Conservation (phyloP, 257 asterid genomes). For the Craterostigma plantagineum region DNA sequence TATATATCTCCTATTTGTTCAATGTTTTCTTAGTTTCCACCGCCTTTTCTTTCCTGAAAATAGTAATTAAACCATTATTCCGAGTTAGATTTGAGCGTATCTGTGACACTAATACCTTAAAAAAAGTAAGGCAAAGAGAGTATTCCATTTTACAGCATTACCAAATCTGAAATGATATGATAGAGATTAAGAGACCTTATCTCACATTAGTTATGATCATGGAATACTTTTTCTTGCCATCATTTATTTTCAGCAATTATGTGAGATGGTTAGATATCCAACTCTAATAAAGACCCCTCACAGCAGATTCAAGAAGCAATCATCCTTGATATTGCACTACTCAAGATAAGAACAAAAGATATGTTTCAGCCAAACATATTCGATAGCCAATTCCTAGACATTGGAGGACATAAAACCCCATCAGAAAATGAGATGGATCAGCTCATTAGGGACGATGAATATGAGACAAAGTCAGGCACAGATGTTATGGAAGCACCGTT, state of each 20-base stretch:
- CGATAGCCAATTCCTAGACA: slow-evolving; percentile 44
- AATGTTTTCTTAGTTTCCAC: too few relatives aligned
- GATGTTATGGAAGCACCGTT: slow-evolving; percentile 59
- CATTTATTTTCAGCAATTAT: background rate
- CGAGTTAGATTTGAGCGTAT: too few relatives aligned
- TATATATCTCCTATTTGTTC: too few relatives aligned
- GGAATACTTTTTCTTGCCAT: too few relatives aligned
- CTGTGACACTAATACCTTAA: too few relatives aligned
- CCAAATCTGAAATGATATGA: too few relatives aligned
- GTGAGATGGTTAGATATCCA: background rate
- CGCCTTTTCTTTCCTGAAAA: too few relatives aligned
- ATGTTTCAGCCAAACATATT: slow-evolving; percentile 67
- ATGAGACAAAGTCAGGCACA: slow-evolving; percentile 46
- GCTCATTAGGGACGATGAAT: slow-evolving; percentile 44
- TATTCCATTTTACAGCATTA: too few relatives aligned
- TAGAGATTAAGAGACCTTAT: too few relatives aligned
- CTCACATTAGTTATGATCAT: too few relatives aligned
- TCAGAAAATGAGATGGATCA: slow-evolving; percentile 33
- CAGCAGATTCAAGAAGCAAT: background rate
- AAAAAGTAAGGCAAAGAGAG: too few relatives aligned
- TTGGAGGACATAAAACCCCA: slow-evolving; percentile 29
- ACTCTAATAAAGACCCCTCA: background rate
- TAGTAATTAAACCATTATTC: too few relatives aligned
- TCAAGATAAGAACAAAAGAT: slow-evolving; percentile 9
- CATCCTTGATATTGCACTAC: background rate